Percentiles rank a stretch among this genome's conserved stretches.
These are phyloP conservation scores for Phytophthora quininea DNA, from an alignment of 352 stramenopile species.

Conservation along the genomic window DNA sequence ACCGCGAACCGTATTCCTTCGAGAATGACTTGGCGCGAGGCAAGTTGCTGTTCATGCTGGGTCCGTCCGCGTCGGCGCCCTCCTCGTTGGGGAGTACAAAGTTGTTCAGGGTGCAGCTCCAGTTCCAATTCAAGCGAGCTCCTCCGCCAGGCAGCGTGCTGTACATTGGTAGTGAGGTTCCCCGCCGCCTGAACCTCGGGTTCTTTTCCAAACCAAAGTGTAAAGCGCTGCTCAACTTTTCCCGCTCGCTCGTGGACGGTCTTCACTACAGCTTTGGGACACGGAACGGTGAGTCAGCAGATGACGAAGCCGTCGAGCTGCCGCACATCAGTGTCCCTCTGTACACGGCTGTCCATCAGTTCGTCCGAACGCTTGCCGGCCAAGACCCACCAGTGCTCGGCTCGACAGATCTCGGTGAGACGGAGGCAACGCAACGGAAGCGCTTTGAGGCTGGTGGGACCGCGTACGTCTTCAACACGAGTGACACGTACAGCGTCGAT, in stretches of 20 bases:
- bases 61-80: slow-evolving; percentile 15
- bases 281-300: slow-evolving; percentile 5
- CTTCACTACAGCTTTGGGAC: slow-evolving; percentile 61
- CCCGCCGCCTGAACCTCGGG: slow-evolving; percentile 52
- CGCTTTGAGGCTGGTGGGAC: slow-evolving; percentile 32
- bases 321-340: slow-evolving; percentile 74
- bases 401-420: slow-evolving; percentile 59
- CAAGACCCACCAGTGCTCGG: slow-evolving; percentile 43
- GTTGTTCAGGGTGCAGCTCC: slow-evolving; percentile 72
- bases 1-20: slow-evolving; percentile 55
- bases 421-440: slow-evolving; percentile 35
- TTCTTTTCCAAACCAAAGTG: slow-evolving; percentile 60
- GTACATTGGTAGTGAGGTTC: slow-evolving; percentile 73
- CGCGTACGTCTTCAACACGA: slow-evolving; percentile 63
- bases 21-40: slow-evolving; percentile 84
- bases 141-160: slow-evolving; percentile 44
- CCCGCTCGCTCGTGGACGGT: slow-evolving; percentile 57
- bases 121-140: slow-evolving; percentile 70
- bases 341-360: slow-evolving; percentile 71
- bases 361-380: slow-evolving; percentile 51
- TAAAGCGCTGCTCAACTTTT: slow-evolving; percentile 58
- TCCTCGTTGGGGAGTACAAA: slow-evolving; percentile 38
- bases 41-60: slow-evolving; percentile 71
- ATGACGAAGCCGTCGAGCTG: slow-evolving; percentile 52
- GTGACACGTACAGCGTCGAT: slow-evolving; percentile 73